These are phyloP conservation scores for Lodderomyces pseudojiufengensis DNA, from an alignment of 1,139 yeast genomes.

Conservation along the genomic window DNA sequence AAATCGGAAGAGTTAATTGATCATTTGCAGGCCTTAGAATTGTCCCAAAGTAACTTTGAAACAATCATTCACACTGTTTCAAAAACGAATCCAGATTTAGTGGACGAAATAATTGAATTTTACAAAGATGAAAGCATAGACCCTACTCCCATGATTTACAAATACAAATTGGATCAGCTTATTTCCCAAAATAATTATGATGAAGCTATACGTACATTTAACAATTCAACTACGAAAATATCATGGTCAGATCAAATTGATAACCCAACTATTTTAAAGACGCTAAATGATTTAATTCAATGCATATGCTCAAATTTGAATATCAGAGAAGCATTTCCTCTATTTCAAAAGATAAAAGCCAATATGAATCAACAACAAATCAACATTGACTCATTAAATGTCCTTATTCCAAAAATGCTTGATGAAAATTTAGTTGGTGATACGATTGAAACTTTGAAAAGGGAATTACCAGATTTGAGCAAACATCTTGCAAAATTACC, in stretches of 20 bases:
- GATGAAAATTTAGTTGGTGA: conserved; percentile 52
- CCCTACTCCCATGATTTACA: conserved; percentile 15
- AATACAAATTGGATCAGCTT: conserved; percentile 24
- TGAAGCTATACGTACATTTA: conserved; percentile 29
- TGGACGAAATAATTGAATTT: not conserved
- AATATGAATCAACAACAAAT: conserved; percentile 28
- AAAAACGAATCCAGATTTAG: not conserved
- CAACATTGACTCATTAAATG: conserved; percentile 42
- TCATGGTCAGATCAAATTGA: conserved; percentile 28
- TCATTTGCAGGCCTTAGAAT: no score
- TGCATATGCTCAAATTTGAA: conserved; percentile 18
- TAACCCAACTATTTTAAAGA: conserved; percentile 28
- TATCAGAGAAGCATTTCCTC: conserved; percentile 27
- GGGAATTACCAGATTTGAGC: conserved; percentile 55
- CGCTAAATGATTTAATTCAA: conserved; percentile 34
- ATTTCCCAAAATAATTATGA: conserved; percentile 18
- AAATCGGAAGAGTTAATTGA: not conserved
- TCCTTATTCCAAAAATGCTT: conserved; percentile 46
- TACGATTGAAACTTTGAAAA: conserved; percentile 52
- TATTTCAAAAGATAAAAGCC: conserved; percentile 36
- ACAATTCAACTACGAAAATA: conserved; percentile 8
- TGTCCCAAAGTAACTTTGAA: conserved; percentile 3
- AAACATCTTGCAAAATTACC: conserved; percentile 30
- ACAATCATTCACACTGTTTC: conserved; percentile 1
- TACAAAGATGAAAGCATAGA: conserved; percentile 1